Evolutionary conservation across 2,329 filamentous ascomycete genomes (phyloP).

Genomic region (Malbranchea cinnamomea): DNA sequence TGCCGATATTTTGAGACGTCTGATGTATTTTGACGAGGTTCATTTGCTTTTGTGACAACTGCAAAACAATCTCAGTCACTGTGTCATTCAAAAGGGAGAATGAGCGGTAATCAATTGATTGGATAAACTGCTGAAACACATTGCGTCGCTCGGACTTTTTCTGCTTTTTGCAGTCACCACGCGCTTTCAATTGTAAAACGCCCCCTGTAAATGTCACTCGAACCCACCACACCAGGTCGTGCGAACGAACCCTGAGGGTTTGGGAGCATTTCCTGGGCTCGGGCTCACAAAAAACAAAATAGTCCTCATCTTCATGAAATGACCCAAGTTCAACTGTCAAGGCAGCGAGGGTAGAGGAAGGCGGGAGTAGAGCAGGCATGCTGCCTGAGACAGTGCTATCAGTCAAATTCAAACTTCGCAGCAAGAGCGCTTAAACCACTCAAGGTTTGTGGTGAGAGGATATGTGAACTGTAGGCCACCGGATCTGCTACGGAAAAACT

Average conservation of each 20-base stretch:
- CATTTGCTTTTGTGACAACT: slow-evolving; percentile 1
- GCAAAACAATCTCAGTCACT: slow-evolving; percentile 3
- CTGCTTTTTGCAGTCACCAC: slow-evolving; percentile 1
- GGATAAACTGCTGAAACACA: slow-evolving; percentile 7
- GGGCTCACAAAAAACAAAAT: slow-evolving; percentile 1
- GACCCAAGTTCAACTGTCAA: slow-evolving; percentile 2
- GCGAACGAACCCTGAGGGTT: slow-evolving; percentile 8
- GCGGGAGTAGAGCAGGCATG: too few relatives aligned
- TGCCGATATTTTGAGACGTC: not conserved
- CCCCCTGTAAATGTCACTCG: slow-evolving; percentile 7
- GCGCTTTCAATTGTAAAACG: slow-evolving; percentile 6
- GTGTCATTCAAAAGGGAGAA: slow-evolving; percentile 10
- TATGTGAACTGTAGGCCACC: too few relatives aligned
- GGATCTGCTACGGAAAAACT: too few relatives aligned
- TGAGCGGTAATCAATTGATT: slow-evolving; percentile 8
- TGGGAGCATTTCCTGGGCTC: slow-evolving; percentile 6
- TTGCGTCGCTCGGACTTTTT: slow-evolving; percentile 3
- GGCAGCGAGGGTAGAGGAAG: too few relatives aligned
- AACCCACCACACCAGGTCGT: slow-evolving; percentile 9
- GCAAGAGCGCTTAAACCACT: too few relatives aligned
- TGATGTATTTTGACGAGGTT: slow-evolving; percentile 1
- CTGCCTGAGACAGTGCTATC: too few relatives aligned
- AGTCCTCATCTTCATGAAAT: slow-evolving; percentile 5
- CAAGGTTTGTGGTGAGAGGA: too few relatives aligned
- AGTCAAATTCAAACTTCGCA: too few relatives aligned